Evolutionary conservation across 169 alveolate species (phyloP).

Genomic region (Cryptosporidium parvum): DNA sequence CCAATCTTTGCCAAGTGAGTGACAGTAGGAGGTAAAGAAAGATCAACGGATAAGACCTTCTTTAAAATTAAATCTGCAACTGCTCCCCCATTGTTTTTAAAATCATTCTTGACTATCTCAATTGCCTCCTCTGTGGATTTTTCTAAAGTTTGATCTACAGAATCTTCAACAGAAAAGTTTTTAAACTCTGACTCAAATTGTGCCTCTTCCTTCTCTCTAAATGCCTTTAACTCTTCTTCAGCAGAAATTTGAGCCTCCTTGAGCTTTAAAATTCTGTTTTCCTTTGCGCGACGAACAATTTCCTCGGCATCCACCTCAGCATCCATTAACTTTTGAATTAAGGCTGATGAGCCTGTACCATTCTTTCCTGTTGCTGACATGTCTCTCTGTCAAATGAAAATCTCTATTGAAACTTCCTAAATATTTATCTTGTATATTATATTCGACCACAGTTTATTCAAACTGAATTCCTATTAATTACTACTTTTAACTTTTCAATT

Average conservation of each 20-base stretch:
- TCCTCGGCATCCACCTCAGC: constrained; percentile 73
- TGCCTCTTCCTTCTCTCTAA: constrained; percentile 70
- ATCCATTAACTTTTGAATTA: constrained; percentile 59
- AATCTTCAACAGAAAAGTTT: constrained; percentile 56
- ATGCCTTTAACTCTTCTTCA: constrained; percentile 59
- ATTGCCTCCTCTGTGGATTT: constrained; percentile 70
- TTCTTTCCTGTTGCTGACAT: constrained; percentile 59
- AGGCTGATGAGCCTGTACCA: constrained; percentile 64
- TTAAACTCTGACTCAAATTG: constrained; percentile 65
- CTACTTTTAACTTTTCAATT: background rate
- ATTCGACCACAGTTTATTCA: background rate
- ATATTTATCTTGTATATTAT: background rate
- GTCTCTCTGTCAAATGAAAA: constrained; percentile 1
- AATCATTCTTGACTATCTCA: constrained; percentile 59
- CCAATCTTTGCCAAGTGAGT: constrained; percentile 54
- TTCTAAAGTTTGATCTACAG: constrained; percentile 57
- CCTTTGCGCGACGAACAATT: constrained; percentile 76
- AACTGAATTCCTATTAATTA: constrained; percentile 2
- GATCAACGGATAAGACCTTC: constrained; percentile 63
- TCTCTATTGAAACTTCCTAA: background rate
- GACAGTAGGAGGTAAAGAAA: constrained; percentile 47
- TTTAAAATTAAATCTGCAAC: constrained; percentile 66
- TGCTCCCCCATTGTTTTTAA: constrained; percentile 47
- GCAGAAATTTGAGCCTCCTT: constrained; percentile 75
- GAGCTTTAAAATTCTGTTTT: constrained; percentile 44